phyloP scores from a whole-genome alignment of 2,329 filamentous ascomycete genomes.

The Exophiala phaeomuriformis region DNA sequence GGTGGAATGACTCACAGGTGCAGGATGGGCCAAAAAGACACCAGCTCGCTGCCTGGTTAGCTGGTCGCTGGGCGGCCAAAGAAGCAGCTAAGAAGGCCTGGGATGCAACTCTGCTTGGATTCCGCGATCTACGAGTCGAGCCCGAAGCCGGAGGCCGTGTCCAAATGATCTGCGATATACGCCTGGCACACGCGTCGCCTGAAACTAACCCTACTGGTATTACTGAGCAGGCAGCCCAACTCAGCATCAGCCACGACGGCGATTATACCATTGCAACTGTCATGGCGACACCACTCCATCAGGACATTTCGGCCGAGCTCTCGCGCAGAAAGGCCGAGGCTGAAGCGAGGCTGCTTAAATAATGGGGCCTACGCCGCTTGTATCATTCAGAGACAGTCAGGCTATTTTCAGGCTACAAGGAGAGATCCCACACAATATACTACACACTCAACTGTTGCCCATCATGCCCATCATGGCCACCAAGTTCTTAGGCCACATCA shows the following conservation, averaged over 20 bases:
- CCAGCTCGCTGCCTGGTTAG: constrained; percentile 32
- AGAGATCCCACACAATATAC: neutral
- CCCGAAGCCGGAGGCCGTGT: constrained; percentile 12
- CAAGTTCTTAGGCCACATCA: neutral
- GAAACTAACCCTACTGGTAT: neutral
- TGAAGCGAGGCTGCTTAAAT: constrained; percentile 9
- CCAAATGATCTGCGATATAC: constrained; percentile 25
- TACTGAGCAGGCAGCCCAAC: constrained; percentile 50
- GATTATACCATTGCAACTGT: constrained; percentile 60
- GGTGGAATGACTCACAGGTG: constrained; percentile 3
- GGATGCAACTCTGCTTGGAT: constrained; percentile 50
- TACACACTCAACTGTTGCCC: neutral
- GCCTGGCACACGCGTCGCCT: neutral
- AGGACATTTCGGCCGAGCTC: constrained; percentile 18
- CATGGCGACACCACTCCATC: constrained; percentile 30
- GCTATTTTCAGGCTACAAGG: too few relatives aligned
- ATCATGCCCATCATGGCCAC: constrained; percentile 6
- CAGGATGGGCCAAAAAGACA: constrained; percentile 6
- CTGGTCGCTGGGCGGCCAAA: constrained; percentile 61
- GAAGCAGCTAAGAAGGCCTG: constrained; percentile 70
- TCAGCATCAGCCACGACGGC: constrained; percentile 83
- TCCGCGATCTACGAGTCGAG: constrained; percentile 53
- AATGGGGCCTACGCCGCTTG: neutral
- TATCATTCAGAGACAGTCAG: neutral
- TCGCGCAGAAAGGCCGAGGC: constrained; percentile 8